Evolutionary conservation across 2,329 filamentous ascomycete genomes (phyloP), one percentile per base, ranked within the genome.

Genomic region (Tolypocladium guangdongense): DNA sequence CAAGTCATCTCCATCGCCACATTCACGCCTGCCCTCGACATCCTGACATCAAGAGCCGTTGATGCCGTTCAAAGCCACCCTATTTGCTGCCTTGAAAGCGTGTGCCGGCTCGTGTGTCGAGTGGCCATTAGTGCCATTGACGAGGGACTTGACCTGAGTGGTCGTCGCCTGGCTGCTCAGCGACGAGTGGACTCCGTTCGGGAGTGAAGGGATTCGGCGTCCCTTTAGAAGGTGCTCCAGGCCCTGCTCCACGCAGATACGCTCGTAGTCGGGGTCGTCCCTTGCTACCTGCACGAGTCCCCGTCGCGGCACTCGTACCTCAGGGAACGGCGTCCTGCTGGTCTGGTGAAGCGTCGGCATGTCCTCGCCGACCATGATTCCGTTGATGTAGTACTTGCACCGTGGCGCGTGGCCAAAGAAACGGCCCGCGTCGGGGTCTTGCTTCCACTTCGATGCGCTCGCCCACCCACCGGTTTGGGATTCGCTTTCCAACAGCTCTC

Each of bases 371-470:
- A 80, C 69, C 35, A 82, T 63, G 10, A 68, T 59, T 35, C 82
- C 83, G 60, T 83, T 78, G 58, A 82, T 58, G 58, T 78, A 86
- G 61, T 81, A 78, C 62, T 79, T 82, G 58, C 73, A 74, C 55
- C 77, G 71, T 1, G 82, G 82, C 5, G 78, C 77, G 61, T 81
- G 82, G 4, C 72, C 73, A 45, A 75, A 68, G 54, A 72, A 75
- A n/a, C 73, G 74, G 52, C 73, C 71, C 1, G 72, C 72, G 54
- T 78, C 78, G 2, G 80, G 78, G 58, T 86, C 82, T 52, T 72
- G 69, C 63, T 76, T 82, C 78, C 80, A 86, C 63, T 83, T 84
- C 52, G 71, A 68, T 4, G 71, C 67, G 7, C 68, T 62, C 46
- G 64, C 67, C 64, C 71, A 77, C 10, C 66, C 69, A n/a, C 63